A percentile compares a stretch with the other conserved stretches of the same genome.
phyloP scores from a whole-genome alignment of 2,329 filamentous ascomycete genomes.

The Ophiosphaerella narmari region DNA sequence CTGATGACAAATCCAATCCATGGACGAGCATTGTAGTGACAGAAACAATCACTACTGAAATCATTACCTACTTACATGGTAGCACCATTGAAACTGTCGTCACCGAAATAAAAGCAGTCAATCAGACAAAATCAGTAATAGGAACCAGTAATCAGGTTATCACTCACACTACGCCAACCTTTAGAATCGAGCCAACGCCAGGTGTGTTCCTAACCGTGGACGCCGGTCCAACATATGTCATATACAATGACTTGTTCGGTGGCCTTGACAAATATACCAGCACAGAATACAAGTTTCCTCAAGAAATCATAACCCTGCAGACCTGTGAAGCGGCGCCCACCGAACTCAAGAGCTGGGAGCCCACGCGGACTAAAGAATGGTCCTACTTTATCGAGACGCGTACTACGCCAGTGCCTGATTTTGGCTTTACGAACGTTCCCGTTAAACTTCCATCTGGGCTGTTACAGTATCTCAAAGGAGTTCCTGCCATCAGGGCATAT shows the following conservation, averaged over 20 bases:
- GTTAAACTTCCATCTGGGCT: constrained; percentile 25
- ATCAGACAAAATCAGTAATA: constrained; percentile 32
- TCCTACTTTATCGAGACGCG: constrained; percentile 31
- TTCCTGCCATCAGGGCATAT: constrained; percentile 19
- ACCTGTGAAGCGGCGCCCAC: constrained; percentile 14
- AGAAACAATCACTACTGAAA: constrained; percentile 29
- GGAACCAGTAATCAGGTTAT: constrained; percentile 15
- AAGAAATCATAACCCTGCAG: constrained; percentile 1
- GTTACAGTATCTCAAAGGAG: constrained; percentile 27
- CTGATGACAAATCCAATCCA: constrained; percentile 2
- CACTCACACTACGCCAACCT: constrained; percentile 26
- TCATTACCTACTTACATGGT: constrained; percentile 31
- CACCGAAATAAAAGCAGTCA: constrained; percentile 27
- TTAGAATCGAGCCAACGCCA: constrained; percentile 23
- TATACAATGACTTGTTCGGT: constrained; percentile 34
- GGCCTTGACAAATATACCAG: constrained; percentile 19
- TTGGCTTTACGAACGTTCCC: constrained; percentile 1
- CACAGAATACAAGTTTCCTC: background rate
- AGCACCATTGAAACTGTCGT: constrained; percentile 31
- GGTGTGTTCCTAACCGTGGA: constrained; percentile 19
- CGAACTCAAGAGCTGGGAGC: constrained; percentile 18
- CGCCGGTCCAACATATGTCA: constrained; percentile 37
- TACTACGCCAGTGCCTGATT: constrained; percentile 1
- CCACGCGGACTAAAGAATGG: constrained; percentile 30
- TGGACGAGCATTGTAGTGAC: constrained; percentile 33